Evolutionary conservation across 2,329 filamentous ascomycete genomes (phyloP).

Genomic region (Colletotrichum tanaceti): DNA sequence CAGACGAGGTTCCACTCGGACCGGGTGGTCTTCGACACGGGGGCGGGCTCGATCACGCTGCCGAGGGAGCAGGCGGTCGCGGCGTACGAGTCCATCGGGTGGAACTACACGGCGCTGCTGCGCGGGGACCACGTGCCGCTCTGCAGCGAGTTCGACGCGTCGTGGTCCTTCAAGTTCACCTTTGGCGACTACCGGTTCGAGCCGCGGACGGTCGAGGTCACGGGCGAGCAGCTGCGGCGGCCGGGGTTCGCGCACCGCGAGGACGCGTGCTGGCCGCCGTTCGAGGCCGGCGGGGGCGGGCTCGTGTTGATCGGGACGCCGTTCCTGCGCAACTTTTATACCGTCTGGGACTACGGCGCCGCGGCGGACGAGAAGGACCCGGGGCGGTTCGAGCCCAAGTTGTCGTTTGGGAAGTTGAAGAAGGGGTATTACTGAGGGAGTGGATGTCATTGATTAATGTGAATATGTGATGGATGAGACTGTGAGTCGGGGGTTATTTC

Average conservation of each 20-base stretch:
- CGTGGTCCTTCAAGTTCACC: slow-evolving; percentile 50
- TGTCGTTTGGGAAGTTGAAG: slow-evolving; percentile 46
- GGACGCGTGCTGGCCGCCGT: slow-evolving; percentile 52
- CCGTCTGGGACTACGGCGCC: slow-evolving; percentile 49
- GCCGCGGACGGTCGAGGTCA: slow-evolving; percentile 45
- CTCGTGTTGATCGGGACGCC: slow-evolving; percentile 48
- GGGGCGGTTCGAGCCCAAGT: slow-evolving; percentile 24
- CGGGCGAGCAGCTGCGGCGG: slow-evolving; percentile 47
- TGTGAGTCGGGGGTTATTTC: too few species aligned
- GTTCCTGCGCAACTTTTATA: slow-evolving; percentile 50
- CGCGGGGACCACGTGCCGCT: slow-evolving; percentile 46
- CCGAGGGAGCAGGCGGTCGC: slow-evolving; percentile 43
- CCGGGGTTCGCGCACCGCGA: slow-evolving; percentile 50
- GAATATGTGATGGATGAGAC: not conserved
- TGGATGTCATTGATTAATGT: too few species aligned
- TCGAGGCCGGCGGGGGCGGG: slow-evolving; percentile 43
- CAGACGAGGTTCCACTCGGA: slow-evolving; percentile 16
- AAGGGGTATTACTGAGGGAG: not conserved
- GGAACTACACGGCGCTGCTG: slow-evolving; percentile 50
- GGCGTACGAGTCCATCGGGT: slow-evolving; percentile 50
- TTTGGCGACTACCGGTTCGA: slow-evolving; percentile 34
- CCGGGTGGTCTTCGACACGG: slow-evolving; percentile 50
- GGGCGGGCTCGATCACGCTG: slow-evolving; percentile 46
- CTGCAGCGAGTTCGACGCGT: slow-evolving; percentile 52
- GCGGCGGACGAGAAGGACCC: slow-evolving; percentile 22